Conservation (phyloP, 2,329 filamentous ascomycete species). For the Fusarium duplospermum region DNA sequence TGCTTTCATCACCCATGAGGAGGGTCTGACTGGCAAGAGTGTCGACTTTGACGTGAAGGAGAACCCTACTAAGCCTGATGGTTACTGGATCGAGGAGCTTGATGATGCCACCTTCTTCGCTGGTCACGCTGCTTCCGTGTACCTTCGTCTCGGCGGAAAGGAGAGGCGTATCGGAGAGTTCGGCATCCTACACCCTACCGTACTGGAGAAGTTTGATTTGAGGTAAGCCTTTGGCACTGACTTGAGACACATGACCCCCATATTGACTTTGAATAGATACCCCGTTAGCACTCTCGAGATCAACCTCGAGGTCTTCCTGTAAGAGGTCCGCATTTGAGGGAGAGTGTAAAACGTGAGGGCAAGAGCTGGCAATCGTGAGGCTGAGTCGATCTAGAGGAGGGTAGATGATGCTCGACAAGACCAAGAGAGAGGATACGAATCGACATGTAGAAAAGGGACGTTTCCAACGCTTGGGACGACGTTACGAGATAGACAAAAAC, state of each 20-base stretch:
- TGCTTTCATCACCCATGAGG: constrained; percentile 81
- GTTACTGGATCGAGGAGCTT: constrained; percentile 95
- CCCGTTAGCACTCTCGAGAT: constrained; percentile 95
- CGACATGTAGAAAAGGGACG: constrained; percentile 31
- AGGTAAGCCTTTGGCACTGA: constrained; percentile 64
- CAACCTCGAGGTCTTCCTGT: constrained; percentile 94
- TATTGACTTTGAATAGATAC: constrained; percentile 65
- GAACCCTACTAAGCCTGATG: constrained; percentile 70
- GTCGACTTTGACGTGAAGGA: constrained; percentile 65
- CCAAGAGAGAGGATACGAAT: constrained; percentile 31
- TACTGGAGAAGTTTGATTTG: constrained; percentile 93
- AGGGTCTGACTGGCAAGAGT: constrained; percentile 67
- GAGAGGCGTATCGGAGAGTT: constrained; percentile 85
- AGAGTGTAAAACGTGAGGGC: constrained; percentile 24
- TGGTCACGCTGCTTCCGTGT: constrained; percentile 88
- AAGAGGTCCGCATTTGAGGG: constrained; percentile 42
- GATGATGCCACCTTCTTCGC: constrained; percentile 92
- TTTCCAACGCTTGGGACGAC: constrained; percentile 35
- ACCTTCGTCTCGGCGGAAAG: constrained; percentile 79
- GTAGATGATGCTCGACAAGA: constrained; percentile 12
- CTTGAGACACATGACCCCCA: neutral
- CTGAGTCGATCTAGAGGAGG: neutral
- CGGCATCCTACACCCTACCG: constrained; percentile 92
- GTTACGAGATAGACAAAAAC: constrained; percentile 44
- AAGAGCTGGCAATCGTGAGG: constrained; percentile 10